Evolutionary conservation across 139 green algal genomes (phyloP), one percentile per base, ranked within the genome.

Genomic region (Gonium pectorale): DNA sequence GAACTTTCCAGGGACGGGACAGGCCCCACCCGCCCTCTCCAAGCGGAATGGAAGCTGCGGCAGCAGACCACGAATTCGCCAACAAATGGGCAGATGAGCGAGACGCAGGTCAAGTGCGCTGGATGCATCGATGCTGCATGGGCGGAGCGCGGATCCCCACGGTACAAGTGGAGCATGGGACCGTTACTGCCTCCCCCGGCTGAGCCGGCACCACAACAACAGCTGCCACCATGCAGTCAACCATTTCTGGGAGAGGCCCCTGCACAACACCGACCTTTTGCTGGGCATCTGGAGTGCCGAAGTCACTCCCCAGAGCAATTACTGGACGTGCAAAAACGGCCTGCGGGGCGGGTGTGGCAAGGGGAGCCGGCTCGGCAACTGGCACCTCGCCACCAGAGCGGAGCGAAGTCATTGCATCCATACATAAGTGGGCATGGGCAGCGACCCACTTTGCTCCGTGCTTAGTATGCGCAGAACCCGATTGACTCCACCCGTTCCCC

Each of bases 281-380:
- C 37, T 43, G 51, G 22, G 19, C 35, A 0, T 7, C 15, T 54
- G 51, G 51, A 13, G 24, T 46, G 1, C 86, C 92, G 62, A 92
- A 95, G 52, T 94, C 92, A 2, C 80, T 80, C 13, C 90, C 92
- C 24, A 95, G 86, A 4, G 91, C 91, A 44, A 93, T 92, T 24
- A 94, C 91, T 13, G 91, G 89, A 11, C 91, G 64, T 13, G 73
- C 88, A 66, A 91, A 93, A 24, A 93, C 89, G 3, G 81, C 89
- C 91, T 94, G 86, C 59, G 35, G 62, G 3, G 22, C n/a, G 33
- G 19, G 33, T 72, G 37, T 5, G 27, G 60, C 3, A 54, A 15
- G 31, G 21, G 33, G 3, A 22, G 51, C 15, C 24, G 5, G 49
- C 5, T 64, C 46, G 46, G 44, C 19, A 22, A 13, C 7, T 68